These are phyloP conservation scores for Phytopythium delawarense DNA, from an alignment of 352 stramenopile species.

Conservation along the genomic window DNA sequence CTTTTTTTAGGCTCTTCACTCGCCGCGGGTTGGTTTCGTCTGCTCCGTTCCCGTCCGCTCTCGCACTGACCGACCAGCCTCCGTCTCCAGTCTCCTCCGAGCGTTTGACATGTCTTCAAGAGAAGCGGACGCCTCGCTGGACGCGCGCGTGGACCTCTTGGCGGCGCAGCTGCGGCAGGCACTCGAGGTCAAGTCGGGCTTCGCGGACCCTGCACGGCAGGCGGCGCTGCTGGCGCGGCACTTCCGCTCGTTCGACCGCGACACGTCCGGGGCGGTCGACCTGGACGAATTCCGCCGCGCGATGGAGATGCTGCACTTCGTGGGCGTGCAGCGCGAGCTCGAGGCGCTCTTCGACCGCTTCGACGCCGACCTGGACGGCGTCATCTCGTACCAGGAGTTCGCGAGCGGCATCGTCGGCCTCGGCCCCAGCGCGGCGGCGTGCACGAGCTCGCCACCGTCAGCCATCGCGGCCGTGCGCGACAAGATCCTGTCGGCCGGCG, in stretches of 20 bases:
- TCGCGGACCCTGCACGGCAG: conserved; percentile 53
- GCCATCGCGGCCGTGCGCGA: conserved; percentile 44
- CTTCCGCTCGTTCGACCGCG: conserved; percentile 77
- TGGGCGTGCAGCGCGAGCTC: conserved; percentile 82
- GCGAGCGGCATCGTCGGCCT: conserved; percentile 40
- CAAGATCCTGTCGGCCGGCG: conserved; percentile 50
- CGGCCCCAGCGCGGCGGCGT: neutral
- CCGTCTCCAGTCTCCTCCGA: neutral
- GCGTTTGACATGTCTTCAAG: neutral
- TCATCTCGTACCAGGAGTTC: conserved; percentile 79
- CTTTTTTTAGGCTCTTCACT: neutral
- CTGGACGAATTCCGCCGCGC: conserved; percentile 88
- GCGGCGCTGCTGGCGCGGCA: conserved; percentile 51
- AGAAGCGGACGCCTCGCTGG: conserved; percentile 12
- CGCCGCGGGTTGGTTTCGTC: neutral
- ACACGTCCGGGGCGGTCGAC: conserved; percentile 67
- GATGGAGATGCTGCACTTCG: conserved; percentile 86
- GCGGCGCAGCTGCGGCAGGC: conserved; percentile 48
- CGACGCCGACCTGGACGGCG: conserved; percentile 75
- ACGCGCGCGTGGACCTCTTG: conserved; percentile 45
- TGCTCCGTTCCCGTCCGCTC: neutral
- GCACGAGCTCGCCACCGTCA: conserved; percentile 14
- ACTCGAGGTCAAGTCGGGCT: conserved; percentile 74
- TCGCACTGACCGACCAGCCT: neutral
- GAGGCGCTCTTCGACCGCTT: conserved; percentile 88